phyloP scores from a whole-genome alignment of 1,139 yeast genomes.

The Yamadazyma spencermartinsiae region DNA sequence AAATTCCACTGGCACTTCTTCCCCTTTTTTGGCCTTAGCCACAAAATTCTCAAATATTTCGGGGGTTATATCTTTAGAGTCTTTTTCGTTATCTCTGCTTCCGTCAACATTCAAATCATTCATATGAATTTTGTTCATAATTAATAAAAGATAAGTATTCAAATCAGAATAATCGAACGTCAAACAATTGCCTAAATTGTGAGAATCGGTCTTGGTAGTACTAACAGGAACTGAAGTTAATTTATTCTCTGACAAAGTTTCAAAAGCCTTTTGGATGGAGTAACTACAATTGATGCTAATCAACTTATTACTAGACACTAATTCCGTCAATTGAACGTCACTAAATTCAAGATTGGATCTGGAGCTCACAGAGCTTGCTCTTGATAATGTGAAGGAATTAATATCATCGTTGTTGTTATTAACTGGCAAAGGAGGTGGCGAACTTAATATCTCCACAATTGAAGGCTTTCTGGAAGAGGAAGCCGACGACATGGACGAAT shows the following conservation, averaged over 20 bases:
- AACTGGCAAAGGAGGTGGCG: constrained; percentile 70
- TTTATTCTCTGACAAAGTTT: constrained; percentile 65
- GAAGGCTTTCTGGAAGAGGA: constrained; percentile 56
- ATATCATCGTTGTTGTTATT: constrained; percentile 29
- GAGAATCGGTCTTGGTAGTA: constrained; percentile 34
- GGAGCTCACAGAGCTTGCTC: constrained; percentile 44
- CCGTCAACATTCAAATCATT: constrained; percentile 29
- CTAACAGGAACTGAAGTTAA: constrained; percentile 83
- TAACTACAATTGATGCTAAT: constrained; percentile 60
- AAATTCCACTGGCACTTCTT: constrained; percentile 77
- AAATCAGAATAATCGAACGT: constrained; percentile 92
- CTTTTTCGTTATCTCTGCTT: constrained; percentile 5
- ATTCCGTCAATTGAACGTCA: constrained; percentile 65
- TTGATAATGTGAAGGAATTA: constrained; percentile 42
- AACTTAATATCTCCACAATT: constrained; percentile 79
- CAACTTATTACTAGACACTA: constrained; percentile 78
- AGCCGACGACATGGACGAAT: constrained; percentile 6
- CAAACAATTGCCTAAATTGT: constrained; percentile 59
- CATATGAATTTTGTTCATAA: constrained; percentile 62
- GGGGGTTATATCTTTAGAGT: constrained; percentile 29
- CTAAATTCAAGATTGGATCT: constrained; percentile 62
- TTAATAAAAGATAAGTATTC: constrained; percentile 76
- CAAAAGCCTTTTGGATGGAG: constrained; percentile 86
- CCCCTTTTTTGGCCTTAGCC: constrained; percentile 57
- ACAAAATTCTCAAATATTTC: constrained; percentile 14